phyloP scores from a whole-genome alignment of 1,284 basidiomycete genomes.

The Wallemia ichthyophaga region DNA sequence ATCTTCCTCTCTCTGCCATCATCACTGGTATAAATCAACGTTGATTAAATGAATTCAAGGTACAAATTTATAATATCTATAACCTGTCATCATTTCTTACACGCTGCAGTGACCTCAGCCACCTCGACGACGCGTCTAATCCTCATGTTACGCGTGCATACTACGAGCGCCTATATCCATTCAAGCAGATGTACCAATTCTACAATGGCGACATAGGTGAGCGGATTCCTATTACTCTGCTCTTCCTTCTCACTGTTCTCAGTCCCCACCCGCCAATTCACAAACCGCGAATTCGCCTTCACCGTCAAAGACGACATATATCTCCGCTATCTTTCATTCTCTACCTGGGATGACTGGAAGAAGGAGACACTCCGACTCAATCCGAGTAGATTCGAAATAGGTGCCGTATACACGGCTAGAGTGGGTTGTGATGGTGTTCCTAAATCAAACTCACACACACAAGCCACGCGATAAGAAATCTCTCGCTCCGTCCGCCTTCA shows the following conservation, averaged over 20 bases:
- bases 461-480: slow-evolving; percentile 77
- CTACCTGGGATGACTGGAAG: slow-evolving; percentile 60
- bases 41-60: not conserved
- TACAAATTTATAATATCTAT: not conserved
- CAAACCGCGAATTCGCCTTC: slow-evolving; percentile 89
- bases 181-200: slow-evolving; percentile 79
- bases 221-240: slow-evolving; percentile 13
- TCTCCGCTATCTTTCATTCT: slow-evolving; percentile 79
- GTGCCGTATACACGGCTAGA: slow-evolving; percentile 64
- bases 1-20: not conserved
- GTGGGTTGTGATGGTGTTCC: slow-evolving; percentile 23
- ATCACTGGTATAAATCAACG: not conserved
- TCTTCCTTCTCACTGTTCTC: slow-evolving; percentile 10
- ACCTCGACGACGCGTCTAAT: slow-evolving; percentile 18
- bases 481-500: slow-evolving; percentile 39
- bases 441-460: slow-evolving; percentile 4
- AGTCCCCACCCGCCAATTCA: slow-evolving; percentile 35
- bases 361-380: slow-evolving; percentile 54
- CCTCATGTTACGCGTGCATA: slow-evolving; percentile 53
- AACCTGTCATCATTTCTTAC: too few relatives aligned
- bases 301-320: slow-evolving; percentile 76
- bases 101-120: not conserved
- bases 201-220: slow-evolving; percentile 56
- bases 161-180: slow-evolving; percentile 76
- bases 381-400: slow-evolving; percentile 85